Conservation (phyloP, 1,284 basidiomycete species). For the Papiliotrema fonsecae region DNA sequence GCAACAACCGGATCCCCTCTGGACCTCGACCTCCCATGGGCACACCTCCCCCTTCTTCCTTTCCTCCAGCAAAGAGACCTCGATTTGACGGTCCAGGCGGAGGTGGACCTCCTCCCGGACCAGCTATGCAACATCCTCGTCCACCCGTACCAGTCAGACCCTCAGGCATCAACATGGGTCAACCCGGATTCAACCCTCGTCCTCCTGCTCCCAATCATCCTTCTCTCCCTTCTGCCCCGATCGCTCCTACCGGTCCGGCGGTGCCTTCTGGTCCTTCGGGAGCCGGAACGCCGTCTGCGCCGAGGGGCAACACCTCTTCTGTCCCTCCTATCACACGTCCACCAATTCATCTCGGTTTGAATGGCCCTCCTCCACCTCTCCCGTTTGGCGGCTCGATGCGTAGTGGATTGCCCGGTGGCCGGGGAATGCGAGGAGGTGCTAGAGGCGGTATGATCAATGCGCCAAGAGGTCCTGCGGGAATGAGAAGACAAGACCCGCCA, state of each 20-base stretch:
- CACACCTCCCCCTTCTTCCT: slow-evolving; percentile 13
- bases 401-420: slow-evolving; percentile 26
- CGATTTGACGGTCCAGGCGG: slow-evolving; percentile 67
- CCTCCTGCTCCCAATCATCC: slow-evolving; percentile 40
- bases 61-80: slow-evolving; percentile 61
- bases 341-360: slow-evolving; percentile 30
- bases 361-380: slow-evolving; percentile 26
- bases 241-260: neutral
- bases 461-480: slow-evolving; percentile 23
- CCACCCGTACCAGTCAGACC: slow-evolving; percentile 16
- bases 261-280: slow-evolving; percentile 19
- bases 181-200: slow-evolving; percentile 43
- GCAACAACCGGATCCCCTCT: slow-evolving; percentile 8
- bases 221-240: slow-evolving; percentile 38
- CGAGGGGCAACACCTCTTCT: slow-evolving; percentile 6
- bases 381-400: slow-evolving; percentile 44
- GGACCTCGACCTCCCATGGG: slow-evolving; percentile 21
- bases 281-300: slow-evolving; percentile 44
- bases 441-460: slow-evolving; percentile 22
- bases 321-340: slow-evolving; percentile 17
- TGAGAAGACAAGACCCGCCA: slow-evolving; percentile 11
- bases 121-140: slow-evolving; percentile 15
- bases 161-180: slow-evolving; percentile 37
- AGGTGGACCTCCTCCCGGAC: neutral
- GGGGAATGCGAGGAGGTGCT: slow-evolving; percentile 36